Percentiles rank a stretch among this genome's conserved stretches.
Evolutionary conservation across 2,329 filamentous ascomycete genomes (phyloP).

Genomic region (Graphiopsis chlorocephala): DNA sequence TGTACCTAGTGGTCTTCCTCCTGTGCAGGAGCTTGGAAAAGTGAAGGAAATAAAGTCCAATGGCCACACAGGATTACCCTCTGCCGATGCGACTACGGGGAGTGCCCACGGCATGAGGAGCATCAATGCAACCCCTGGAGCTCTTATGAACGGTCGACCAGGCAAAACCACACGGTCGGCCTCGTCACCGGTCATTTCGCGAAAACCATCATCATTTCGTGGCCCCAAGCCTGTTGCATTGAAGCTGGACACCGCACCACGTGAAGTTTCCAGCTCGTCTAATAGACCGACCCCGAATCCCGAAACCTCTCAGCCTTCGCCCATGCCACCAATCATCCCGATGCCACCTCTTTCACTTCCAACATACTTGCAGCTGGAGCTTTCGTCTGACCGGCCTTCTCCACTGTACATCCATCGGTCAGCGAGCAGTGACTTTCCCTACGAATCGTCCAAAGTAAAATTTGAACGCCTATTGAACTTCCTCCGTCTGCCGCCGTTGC

Average conservation of each 20-base stretch:
- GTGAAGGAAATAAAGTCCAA: background rate
- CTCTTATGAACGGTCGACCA: constrained; percentile 28
- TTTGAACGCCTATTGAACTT: constrained; percentile 91
- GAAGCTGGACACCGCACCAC: constrained; percentile 34
- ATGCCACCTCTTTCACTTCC: constrained; percentile 62
- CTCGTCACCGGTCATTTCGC: constrained; percentile 37
- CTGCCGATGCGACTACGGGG: background rate
- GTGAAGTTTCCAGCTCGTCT: constrained; percentile 6
- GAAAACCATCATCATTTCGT: constrained; percentile 36
- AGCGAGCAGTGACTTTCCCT: constrained; percentile 62
- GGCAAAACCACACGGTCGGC: constrained; percentile 34
- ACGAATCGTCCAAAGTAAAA: constrained; percentile 89
- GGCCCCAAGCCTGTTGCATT: constrained; percentile 29
- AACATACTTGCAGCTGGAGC: constrained; percentile 64
- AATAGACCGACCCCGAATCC: constrained; percentile 33
- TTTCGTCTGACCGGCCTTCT: constrained; percentile 59
- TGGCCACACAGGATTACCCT: background rate
- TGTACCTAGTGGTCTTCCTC: background rate
- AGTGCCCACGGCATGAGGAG: constrained; percentile 28
- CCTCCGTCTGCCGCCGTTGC: constrained; percentile 71
- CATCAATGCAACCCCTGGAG: constrained; percentile 30
- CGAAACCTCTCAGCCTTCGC: constrained; percentile 36
- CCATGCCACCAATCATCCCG: constrained; percentile 54
- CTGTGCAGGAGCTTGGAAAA: background rate
- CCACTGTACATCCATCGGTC: constrained; percentile 63